Evolutionary conservation across 1,284 basidiomycete genomes (phyloP).

Genomic region (Fomes fomentarius): DNA sequence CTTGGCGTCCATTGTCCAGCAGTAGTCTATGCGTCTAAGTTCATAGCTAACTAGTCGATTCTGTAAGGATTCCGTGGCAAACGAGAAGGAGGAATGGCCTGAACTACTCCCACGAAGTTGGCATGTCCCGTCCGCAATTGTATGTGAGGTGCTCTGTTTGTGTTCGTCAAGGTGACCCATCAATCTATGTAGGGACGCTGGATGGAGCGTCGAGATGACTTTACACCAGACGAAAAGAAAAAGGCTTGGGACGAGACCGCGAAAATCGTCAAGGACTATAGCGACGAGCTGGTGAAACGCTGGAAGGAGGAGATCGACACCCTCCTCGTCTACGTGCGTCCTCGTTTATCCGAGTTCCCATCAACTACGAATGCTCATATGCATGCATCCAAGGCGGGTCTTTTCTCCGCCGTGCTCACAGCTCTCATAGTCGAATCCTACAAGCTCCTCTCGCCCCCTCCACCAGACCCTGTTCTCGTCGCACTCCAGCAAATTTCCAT

Average conservation of each 20-base stretch:
- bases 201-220: neutral
- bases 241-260: neutral
- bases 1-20: too few relatives aligned
- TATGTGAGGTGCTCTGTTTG: too few relatives aligned
- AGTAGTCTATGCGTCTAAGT: too few relatives aligned
- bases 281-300: neutral
- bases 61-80: too few relatives aligned
- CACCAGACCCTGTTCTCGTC: neutral
- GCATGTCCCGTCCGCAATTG: too few relatives aligned
- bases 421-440: slow-evolving; percentile 10
- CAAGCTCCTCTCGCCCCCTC: neutral
- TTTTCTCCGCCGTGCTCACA: slow-evolving; percentile 8
- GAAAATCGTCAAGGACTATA: neutral
- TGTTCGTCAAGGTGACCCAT: too few relatives aligned
- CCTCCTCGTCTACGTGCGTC: slow-evolving; percentile 6
- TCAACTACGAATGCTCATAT: neutral
- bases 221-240: neutral
- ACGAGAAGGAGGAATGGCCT: too few relatives aligned
- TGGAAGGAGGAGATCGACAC: slow-evolving; percentile 10
- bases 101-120: too few relatives aligned
- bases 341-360: neutral
- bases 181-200: neutral
- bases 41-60: too few relatives aligned
- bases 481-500: slow-evolving; percentile 8
- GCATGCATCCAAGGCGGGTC: neutral